Percentiles rank a stretch among this genome's conserved stretches.
Conservation (phyloP, 2,329 filamentous ascomycete genomes). For the Penicillium sp. region DNA sequence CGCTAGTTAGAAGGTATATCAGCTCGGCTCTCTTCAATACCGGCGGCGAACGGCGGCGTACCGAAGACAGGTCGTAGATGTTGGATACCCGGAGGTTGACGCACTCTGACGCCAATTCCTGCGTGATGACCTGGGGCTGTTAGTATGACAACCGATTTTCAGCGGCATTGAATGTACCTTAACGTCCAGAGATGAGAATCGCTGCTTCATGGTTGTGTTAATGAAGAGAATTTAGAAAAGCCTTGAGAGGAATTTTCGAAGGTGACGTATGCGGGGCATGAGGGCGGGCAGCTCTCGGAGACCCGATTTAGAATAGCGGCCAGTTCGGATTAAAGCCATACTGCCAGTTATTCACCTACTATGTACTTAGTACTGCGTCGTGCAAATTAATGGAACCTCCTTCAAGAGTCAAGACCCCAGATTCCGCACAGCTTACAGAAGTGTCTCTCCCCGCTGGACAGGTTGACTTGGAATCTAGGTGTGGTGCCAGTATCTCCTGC, state of each 20-base stretch:
- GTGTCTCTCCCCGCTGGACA: too few species aligned
- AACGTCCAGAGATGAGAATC: conserved; percentile 57
- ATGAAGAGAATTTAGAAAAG: conserved; percentile 18
- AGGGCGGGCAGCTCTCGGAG: not conserved
- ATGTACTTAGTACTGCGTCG: too few species aligned
- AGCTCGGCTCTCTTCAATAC: conserved; percentile 10
- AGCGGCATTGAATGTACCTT: conserved; percentile 42
- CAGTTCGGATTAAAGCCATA: not conserved
- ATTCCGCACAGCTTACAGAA: too few species aligned
- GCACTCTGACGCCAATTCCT: conserved; percentile 78
- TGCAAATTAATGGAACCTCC: too few species aligned
- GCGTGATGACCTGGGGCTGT: conserved; percentile 73
- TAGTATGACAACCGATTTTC: conserved; percentile 7
- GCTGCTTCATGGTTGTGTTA: conserved; percentile 51
- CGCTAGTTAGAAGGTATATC: conserved; percentile 48
- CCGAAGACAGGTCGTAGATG: conserved; percentile 89
- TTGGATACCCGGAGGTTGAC: conserved; percentile 80
- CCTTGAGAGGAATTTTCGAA: conserved; percentile 20
- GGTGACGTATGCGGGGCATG: conserved; percentile 40
- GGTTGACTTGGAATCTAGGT: too few species aligned
- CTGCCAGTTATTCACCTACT: not conserved
- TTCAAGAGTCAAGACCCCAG: too few species aligned
- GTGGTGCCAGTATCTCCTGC: too few species aligned
- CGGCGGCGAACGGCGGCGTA: conserved; percentile 30
- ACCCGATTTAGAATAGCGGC: not conserved